phyloP scores from a whole-genome alignment of 2,329 filamentous ascomycete genomes.

The Colletotrichum tropicale region DNA sequence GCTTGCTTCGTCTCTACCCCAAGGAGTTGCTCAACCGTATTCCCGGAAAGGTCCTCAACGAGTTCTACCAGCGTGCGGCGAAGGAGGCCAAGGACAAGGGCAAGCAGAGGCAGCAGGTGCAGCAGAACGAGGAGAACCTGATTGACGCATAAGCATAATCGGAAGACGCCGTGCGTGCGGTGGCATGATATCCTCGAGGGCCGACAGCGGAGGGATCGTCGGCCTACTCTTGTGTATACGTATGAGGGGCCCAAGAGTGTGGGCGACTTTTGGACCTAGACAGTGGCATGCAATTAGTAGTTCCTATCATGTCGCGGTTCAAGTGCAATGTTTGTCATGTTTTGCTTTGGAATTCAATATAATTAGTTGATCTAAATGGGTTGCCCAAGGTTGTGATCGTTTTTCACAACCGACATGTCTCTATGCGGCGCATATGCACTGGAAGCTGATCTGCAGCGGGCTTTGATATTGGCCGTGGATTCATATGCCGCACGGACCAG shows the following conservation, averaged over 20 bases:
- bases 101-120: slow-evolving; percentile 54
- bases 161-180: background rate
- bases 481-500: background rate
- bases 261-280: slow-evolving; percentile 18
- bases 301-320: background rate
- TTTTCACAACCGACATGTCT: background rate
- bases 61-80: slow-evolving; percentile 77
- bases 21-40: slow-evolving; percentile 98
- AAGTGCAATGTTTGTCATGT: background rate
- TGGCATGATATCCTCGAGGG: slow-evolving; percentile 8
- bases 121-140: slow-evolving; percentile 60
- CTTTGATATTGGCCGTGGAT: background rate
- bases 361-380: background rate
- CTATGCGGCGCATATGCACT: background rate
- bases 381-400: background rate
- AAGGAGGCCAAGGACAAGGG: slow-evolving; percentile 68
- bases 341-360: slow-evolving; percentile 1
- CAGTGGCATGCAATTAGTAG: slow-evolving; percentile 19
- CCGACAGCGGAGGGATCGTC: background rate
- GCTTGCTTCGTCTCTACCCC: slow-evolving; percentile 93
- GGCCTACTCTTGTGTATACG: slow-evolving; percentile 21
- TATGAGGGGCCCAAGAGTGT: background rate
- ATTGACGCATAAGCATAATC: slow-evolving; percentile 56
- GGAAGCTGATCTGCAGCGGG: background rate
- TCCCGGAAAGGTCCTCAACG: slow-evolving; percentile 80